Percentiles rank a stretch among this genome's conserved stretches.
Evolutionary conservation across 495 filamentous ascomycete species (phyloP).

Genomic region (Lepraria neglecta): DNA sequence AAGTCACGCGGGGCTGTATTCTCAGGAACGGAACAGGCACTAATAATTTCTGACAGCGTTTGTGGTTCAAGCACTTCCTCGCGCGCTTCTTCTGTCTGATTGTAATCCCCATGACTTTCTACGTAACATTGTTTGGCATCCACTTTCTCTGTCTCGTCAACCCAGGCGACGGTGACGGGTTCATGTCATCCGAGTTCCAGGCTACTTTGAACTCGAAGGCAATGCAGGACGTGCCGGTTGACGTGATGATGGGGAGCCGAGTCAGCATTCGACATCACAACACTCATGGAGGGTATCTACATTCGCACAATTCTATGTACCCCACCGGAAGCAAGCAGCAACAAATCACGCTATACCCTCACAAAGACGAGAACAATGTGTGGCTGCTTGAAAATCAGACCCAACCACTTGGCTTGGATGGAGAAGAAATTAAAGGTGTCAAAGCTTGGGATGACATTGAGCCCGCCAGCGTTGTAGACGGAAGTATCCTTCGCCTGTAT

Average conservation of each 20-base stretch:
- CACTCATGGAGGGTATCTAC: conserved; percentile 94
- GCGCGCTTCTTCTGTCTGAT: conserved; percentile 89
- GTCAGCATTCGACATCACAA: conserved; percentile 86
- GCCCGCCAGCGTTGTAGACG: conserved; percentile 68
- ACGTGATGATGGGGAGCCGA: conserved; percentile 82
- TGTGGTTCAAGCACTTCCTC: conserved; percentile 93
- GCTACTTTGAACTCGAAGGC: conserved; percentile 91
- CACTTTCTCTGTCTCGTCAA: conserved; percentile 91
- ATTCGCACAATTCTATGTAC: conserved; percentile 97
- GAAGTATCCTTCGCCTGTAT: conserved; percentile 72
- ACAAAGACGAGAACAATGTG: conserved; percentile 98
- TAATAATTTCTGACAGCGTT: conserved; percentile 44
- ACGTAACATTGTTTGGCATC: conserved; percentile 91
- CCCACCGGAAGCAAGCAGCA: conserved; percentile 96
- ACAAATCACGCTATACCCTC: conserved; percentile 95
- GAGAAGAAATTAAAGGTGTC: conserved; percentile 68
- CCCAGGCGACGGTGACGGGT: conserved; percentile 94
- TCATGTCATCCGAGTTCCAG: conserved; percentile 99
- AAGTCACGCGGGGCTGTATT: conserved; percentile 24
- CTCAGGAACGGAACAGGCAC: not conserved
- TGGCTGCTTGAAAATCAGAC: conserved; percentile 94
- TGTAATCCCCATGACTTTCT: conserved; percentile 80
- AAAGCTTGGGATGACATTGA: conserved; percentile 73
- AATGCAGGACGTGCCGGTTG: conserved; percentile 91
- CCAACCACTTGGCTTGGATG: conserved; percentile 71